Base-by-base conservation (phyloP, 139 green algal genomes). In the Micractinium sp. region DNA sequence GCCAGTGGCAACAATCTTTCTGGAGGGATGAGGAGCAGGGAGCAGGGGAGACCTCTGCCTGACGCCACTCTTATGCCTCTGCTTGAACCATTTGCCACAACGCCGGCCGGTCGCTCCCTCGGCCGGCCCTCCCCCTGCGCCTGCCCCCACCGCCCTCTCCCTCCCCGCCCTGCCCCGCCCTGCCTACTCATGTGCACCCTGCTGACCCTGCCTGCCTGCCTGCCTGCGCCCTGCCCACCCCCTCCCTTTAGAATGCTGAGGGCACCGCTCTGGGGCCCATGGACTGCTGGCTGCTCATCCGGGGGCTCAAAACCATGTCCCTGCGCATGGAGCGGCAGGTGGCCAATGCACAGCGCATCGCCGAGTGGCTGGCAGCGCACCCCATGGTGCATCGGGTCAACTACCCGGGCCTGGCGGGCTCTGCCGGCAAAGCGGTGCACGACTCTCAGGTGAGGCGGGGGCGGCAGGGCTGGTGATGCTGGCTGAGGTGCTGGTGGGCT, bases 291-390 rank as follows among this genome's bases (percentile, higher is more conserved):
- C 95, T 99, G 71, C 93, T 93, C 15, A 89, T 99, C 66, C 93
- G 98, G 2, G 98, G 98, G 38, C 90, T 99, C 20, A 99, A 99
- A 90, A 99, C 98, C 79, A 99, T 99, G 97, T 89, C 94, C 0
- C 92, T 99, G 85, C 95, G 98, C 67, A 98, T 99, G 95, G 95
- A 99, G 92, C 89, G 91, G 35, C 95, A 97, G 89, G 71, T 74
- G 47, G 71, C 85, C 69, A 88, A 88, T 56, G 85, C 93, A 23
- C 85, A 90, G 82, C 61, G 77, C 77, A 66, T 99, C 14, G 98
- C 97, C 0, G 47, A 90, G 27, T 99, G 94, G 89, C 94, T 99
- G 81, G 88, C 90, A 7, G 20, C 35, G 0, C 98, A 99, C 91
- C 96, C 98, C 0, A 90, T 97, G 66, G 95, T 99, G 39, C 92